Base-by-base conservation (phyloP, 768 basidiomycete genomes). In the Ramaria sp. region DNA sequence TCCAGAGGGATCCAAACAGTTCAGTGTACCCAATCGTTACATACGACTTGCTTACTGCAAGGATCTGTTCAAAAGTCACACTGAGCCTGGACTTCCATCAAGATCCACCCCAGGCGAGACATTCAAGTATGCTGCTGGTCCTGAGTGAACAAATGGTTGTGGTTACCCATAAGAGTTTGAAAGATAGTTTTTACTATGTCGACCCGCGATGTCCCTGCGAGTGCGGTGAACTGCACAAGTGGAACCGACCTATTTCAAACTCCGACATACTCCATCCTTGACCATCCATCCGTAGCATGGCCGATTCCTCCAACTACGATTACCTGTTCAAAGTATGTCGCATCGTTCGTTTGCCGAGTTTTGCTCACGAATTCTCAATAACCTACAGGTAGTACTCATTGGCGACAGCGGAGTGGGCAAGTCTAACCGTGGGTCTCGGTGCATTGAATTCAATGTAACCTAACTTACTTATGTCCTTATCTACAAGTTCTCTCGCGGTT, bases 351-450 rank as follows among this genome's bases (percentile, higher is more conserved):
- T 24, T 18, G 13, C 39, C 20, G 20, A 15, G 30, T 25, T 30
- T n/a, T 37, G 18, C 41, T 48, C 38, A n/a, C 37, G 48, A 15
- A 48, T 37, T 27, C 34, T 18, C 9, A 39, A 5, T 38, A 48
- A 52, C 41, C 37, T 49, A 37, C 57, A 98, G 95, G 90, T 97
- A 63, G 95, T 99, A 63, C 81, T 99, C 61, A 97, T 98, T 74
- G 95, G 95, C 67, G 95, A 99, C 71, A 96, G 93, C 59, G 95
- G 95, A 59, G 95, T 99, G 66, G 95, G 95, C 69, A 99, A 99
- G 24, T 55, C 53, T 28, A 55, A 80, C 95, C 92, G 94, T 98
- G 73, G 69, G 93, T 86, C 38, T 13, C 20, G 8, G 27, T n/a
- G 15, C 70, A 30, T 13, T 41, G 13, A 20, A 28, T 8, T 18